Evolutionary conservation across 2,329 filamentous ascomycete species (phyloP).

Genomic region (Clarireedia paspali): DNA sequence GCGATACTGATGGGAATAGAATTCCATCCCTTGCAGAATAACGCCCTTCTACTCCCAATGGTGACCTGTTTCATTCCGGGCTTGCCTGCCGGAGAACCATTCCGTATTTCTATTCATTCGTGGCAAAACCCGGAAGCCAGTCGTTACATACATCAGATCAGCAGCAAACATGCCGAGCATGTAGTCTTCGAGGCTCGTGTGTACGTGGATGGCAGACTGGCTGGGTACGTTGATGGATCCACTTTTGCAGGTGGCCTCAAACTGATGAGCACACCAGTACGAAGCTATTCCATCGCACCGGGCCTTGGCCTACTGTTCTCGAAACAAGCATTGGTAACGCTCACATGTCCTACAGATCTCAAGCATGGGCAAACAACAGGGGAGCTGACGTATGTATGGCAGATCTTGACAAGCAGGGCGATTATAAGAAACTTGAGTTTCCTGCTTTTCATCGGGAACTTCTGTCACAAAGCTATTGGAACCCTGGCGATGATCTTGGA

Average conservation of each 20-base stretch:
- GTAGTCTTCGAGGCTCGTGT: slow-evolving; percentile 59
- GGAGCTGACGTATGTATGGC: background rate
- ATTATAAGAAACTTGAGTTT: slow-evolving; percentile 58
- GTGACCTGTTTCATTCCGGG: slow-evolving; percentile 67
- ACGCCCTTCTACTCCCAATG: slow-evolving; percentile 42
- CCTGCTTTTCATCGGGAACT: slow-evolving; percentile 64
- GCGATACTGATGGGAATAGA: background rate
- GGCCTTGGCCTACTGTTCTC: slow-evolving; percentile 42
- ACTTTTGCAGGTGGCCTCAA: background rate
- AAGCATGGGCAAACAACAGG: background rate
- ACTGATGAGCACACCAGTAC: slow-evolving; percentile 22
- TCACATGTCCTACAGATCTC: slow-evolving; percentile 13
- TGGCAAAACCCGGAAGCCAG: slow-evolving; percentile 59
- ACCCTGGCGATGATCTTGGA: slow-evolving; percentile 60
- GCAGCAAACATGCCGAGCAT: slow-evolving; percentile 43
- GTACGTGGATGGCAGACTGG: slow-evolving; percentile 58
- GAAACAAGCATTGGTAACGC: slow-evolving; percentile 35
- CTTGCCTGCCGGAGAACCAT: slow-evolving; percentile 47
- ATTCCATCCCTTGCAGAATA: background rate
- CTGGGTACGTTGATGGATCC: slow-evolving; percentile 40
- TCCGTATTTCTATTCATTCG: slow-evolving; percentile 67
- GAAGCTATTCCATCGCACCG: slow-evolving; percentile 43
- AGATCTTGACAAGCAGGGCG: slow-evolving; percentile 36
- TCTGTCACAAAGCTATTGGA: slow-evolving; percentile 64
- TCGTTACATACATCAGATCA: slow-evolving; percentile 46